Base-by-base conservation (phyloP, 441 rosid species). In the Pelargonium cotyledonis region DNA sequence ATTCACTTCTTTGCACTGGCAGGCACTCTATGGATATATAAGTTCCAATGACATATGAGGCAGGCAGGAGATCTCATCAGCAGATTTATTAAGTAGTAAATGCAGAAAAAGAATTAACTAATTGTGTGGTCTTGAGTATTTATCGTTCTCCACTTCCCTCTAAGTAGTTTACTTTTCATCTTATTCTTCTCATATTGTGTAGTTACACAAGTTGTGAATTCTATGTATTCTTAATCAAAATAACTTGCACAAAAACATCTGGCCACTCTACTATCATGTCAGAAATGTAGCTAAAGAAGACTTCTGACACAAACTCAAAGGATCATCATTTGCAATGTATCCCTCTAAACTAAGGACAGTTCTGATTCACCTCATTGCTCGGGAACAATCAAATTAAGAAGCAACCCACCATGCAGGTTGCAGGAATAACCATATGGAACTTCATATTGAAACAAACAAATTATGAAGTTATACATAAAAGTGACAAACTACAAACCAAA, bases 31-130 rank as follows among this genome's bases (percentile, higher is more conserved):
- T 26, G 65, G 12, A 61, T 61, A n/a, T 29, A 61, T 15, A 61
- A 23, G 2, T 61, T 61, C 65, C 40, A 26, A 26, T 12, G 65
- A 38, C 40, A 61, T 61, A 35, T 38, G 10, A 61, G 16, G 29
- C 65, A 23, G 40, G 29, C 65, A 26, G 40, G 40, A 61, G 40
- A 61, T 61, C 65, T 11, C 12, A 26, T 61, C 65, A 26, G 26
- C 65, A 61, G 16, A 61, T 12, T 29, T 1, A 15, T 61, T 15
- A 60, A 60, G 64, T 61, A 61, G 65, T 61, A 61, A 23, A 61
- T 61, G 65, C 65, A 61, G 40, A 58, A 11, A 61, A 61, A 61
- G 6, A n/a, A 51, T 47, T 18, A 57, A 57, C 29, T 18, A 26
- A 18, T 57, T 57, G 16, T 57, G 62, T 57, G 7, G 62, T 6